phyloP scores from a whole-genome alignment of 2,329 filamentous ascomycete species.

The Colletotrichum simmondsii region DNA sequence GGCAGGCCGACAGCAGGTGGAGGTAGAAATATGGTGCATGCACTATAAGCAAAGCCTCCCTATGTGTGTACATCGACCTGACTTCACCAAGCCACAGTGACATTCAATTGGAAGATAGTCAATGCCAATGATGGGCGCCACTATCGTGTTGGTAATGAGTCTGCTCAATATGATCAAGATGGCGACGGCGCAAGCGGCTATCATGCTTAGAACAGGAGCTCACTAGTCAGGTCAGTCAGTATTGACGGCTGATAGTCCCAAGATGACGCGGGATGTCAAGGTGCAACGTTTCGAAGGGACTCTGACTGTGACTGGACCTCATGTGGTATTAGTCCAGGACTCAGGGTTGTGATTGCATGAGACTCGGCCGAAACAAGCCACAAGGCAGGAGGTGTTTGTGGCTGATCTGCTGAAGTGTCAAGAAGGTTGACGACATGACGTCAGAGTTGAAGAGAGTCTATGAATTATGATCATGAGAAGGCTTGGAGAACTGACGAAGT shows the following conservation, averaged over 20 bases:
- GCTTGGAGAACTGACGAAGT: no score
- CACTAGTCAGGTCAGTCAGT: background rate
- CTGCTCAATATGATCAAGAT: no score
- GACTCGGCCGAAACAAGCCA: conserved; percentile 1
- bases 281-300: background rate
- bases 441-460: background rate
- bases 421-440: background rate
- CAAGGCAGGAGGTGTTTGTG: background rate
- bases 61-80: background rate
- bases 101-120: no score
- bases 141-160: no score
- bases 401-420: background rate
- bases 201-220: background rate
- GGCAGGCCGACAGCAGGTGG: background rate
- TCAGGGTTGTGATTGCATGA: background rate
- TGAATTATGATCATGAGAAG: background rate
- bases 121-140: no score
- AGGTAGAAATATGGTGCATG: background rate
- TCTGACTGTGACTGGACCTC: background rate
- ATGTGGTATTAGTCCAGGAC: background rate
- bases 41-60: background rate
- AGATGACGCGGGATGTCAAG: background rate
- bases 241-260: background rate
- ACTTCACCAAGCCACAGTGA: background rate
- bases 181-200: no score